phyloP scores from a whole-genome alignment of 2,329 filamentous ascomycete genomes.

The Penicillium polonicum region DNA sequence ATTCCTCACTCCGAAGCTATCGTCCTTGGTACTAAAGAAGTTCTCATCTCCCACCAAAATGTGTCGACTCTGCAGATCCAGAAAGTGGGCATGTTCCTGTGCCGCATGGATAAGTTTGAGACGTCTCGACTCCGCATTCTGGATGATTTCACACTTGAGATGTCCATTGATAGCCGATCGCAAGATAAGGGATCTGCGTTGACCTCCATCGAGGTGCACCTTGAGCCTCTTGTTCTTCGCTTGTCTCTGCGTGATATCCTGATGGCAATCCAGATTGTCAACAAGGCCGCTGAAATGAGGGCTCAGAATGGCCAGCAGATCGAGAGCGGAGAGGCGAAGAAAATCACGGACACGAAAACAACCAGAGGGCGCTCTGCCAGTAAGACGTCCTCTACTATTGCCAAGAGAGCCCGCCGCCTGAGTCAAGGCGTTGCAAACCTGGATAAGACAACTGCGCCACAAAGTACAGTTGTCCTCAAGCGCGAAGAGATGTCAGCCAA shows the following conservation, averaged over 20 bases:
- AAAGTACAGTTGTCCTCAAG: slow-evolving; percentile 57
- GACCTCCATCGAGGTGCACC: slow-evolving; percentile 78
- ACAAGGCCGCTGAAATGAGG: slow-evolving; percentile 84
- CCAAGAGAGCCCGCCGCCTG: slow-evolving; percentile 46
- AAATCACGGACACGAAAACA: slow-evolving; percentile 46
- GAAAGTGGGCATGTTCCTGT: slow-evolving; percentile 96
- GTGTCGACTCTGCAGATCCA: slow-evolving; percentile 90
- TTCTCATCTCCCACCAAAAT: slow-evolving; percentile 89
- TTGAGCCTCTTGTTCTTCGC: slow-evolving; percentile 87
- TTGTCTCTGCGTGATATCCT: slow-evolving; percentile 92
- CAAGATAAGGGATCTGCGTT: slow-evolving; percentile 60
- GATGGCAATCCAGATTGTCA: slow-evolving; percentile 86
- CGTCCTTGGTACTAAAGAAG: slow-evolving; percentile 89
- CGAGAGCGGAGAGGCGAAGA: slow-evolving; percentile 55
- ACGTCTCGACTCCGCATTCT: slow-evolving; percentile 85
- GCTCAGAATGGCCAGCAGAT: slow-evolving; percentile 49
- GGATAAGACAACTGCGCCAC: slow-evolving; percentile 38
- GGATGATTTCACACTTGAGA: slow-evolving; percentile 90
- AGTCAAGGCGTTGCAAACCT: slow-evolving; percentile 42
- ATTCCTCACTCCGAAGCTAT: slow-evolving; percentile 91
- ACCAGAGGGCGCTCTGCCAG: slow-evolving; percentile 51
- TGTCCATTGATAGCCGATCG: slow-evolving; percentile 75
- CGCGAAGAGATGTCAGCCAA: slow-evolving; percentile 81
- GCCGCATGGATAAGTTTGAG: slow-evolving; percentile 97
- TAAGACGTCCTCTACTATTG: slow-evolving; percentile 44